Base-by-base conservation (phyloP, 108 stramenopile genomes). In the Skeletonema menzelii region DNA sequence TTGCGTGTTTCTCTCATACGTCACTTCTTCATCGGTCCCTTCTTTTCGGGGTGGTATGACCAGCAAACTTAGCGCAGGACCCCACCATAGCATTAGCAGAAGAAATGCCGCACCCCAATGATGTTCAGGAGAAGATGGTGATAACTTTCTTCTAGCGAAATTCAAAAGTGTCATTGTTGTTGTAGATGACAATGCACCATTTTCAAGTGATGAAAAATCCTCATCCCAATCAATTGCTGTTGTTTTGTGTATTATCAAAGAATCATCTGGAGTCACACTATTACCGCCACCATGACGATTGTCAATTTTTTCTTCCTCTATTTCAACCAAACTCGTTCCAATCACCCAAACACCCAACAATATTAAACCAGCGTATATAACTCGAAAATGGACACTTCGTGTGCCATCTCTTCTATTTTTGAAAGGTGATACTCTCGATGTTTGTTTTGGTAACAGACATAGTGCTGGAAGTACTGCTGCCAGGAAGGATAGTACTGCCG, bases 331-430 rank as follows among this genome's bases (percentile, higher is more conserved):
- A 24, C 79, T 76, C 22, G 53, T 84, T 11, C 79, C 82, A 22
- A 92, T 79, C 12, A 94, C 84, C 40, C 88, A 56, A 56, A 72
- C 35, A 6, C 89, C 93, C 66, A 94, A 59, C 8, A 66, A 22
- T 13, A 76, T 24, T 22, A 95, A 63, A n/a, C 91, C 90, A 10
- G 63, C 73, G 67, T 89, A 95, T 20, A 95, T 32, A 31, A 86
- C 70, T 53, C 80, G 75, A 77, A 90, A 92, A 61, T 95, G 93
- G 26, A 83, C 37, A 3, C 76, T 73, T 1, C 91, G 86, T 24
- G 89, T 72, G 20, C 77, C 89, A 73, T 95, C 93, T 8, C 70
- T 70, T 35, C 59, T 65, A 38, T 67, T 70, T 75, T 12, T 56
- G n/a, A 27, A 68, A 1, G 35, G 44, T 32, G 76, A 67, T 8